Evolutionary conservation across 2,329 filamentous ascomycete species (phyloP), one percentile per base, ranked within the genome.

Genomic region (Bertia moriformis): DNA sequence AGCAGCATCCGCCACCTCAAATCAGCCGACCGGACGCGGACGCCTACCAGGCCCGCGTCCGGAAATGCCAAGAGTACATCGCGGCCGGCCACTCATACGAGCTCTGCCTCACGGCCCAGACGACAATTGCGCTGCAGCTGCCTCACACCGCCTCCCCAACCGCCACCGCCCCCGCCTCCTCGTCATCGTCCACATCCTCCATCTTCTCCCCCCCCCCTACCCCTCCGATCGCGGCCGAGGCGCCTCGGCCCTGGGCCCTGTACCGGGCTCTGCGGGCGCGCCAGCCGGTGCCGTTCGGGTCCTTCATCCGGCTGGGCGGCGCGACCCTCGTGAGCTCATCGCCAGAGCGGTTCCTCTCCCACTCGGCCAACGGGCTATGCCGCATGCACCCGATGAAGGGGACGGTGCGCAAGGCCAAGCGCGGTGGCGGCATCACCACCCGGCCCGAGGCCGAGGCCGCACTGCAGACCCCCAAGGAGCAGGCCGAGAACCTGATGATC

Each of bases 341-440:
- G 3, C 89, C 89, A 0, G 89, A 96, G 59, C 82, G 88, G 2
- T 96, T 94, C 53, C 71, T 96, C 14, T 74, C 73, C 37, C 62
- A 65, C 48, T 52, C 58, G 39, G 44, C 51, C 2, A 59, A 57
- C 1, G 78, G 80, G 1, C 57, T 63, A 32, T 84, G 79, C 53
- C 76, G 82, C 44, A 91, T 95, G 69, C 77, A 88, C 4, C 89
- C 89, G 0, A 96, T 96, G 75, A 96, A 96, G 63, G 89, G 89
- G 37, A 96, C 89, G 0, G 86, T 95, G n/a, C 78, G 78, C 48
- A 93, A 93, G 49, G 22, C 22, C 22, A n/a, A 7, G n/a, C 22
- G 7, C 22, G 22, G 22, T n/a, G 59, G 60, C 1, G 55, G 63
- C 0, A 61, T 60, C 2, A 67, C 51, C n/a, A 79, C 70, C 0